phyloP scores from a whole-genome alignment of 805 yeast species.

The Starmerella floricola region DNA sequence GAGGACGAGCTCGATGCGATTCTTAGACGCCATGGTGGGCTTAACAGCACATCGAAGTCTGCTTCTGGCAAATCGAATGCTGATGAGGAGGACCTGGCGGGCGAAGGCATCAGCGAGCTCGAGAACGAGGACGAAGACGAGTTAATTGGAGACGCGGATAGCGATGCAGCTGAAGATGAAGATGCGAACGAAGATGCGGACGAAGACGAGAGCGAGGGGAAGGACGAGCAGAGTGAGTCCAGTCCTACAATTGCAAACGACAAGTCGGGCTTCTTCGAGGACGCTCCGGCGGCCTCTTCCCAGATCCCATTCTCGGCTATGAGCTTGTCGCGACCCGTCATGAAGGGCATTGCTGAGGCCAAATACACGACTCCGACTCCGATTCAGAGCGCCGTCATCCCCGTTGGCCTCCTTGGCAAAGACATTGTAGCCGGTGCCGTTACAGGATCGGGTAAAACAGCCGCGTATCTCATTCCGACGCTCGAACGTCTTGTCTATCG shows the following conservation, averaged over 20 bases:
- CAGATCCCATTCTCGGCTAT: constrained; percentile 63
- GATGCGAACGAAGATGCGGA: constrained; percentile 38
- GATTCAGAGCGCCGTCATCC: constrained; percentile 85
- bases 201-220: constrained; percentile 36
- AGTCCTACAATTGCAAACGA: constrained; percentile 28
- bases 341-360: constrained; percentile 66
- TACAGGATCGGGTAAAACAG: constrained; percentile 99
- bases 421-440: constrained; percentile 99
- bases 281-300: constrained; percentile 28
- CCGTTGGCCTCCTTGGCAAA: constrained; percentile 84
- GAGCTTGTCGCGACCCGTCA: constrained; percentile 77
- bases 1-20: constrained; percentile 75
- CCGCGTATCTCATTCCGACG: constrained; percentile 93
- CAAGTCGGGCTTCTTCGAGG: constrained; percentile 29
- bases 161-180: constrained; percentile 27
- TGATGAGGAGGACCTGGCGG: not conserved
- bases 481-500: constrained; percentile 83
- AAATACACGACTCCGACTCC: constrained; percentile 88
- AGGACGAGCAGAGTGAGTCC: constrained; percentile 33
- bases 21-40: constrained; percentile 75
- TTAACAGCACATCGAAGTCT: constrained; percentile 30
- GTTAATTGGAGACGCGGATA: no score
- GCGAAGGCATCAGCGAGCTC: constrained; percentile 19
- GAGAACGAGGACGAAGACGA: constrained; percentile 26
- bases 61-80: no score